Percentiles rank a stretch among this genome's conserved stretches.
Evolutionary conservation across 768 basidiomycete species (phyloP).

Genomic region (Hortiboletus campestris): DNA sequence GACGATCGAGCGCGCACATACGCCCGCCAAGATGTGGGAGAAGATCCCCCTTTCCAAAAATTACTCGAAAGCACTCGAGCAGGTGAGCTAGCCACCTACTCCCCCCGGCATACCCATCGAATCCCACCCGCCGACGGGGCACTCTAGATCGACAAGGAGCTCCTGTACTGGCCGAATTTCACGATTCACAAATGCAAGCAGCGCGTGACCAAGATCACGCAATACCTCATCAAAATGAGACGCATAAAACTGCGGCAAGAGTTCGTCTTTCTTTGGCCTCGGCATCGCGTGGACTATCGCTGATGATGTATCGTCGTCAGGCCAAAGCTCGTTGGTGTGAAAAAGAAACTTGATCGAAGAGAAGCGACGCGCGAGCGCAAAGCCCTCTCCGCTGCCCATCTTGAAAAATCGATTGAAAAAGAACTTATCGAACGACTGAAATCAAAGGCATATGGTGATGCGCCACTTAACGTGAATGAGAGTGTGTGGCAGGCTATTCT

Average conservation of each 20-base stretch:
- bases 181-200: slow-evolving; percentile 99
- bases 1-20: slow-evolving; percentile 96
- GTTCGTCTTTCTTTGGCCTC: slow-evolving; percentile 45
- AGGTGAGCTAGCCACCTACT: slow-evolving; percentile 52
- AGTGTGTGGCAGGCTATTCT: slow-evolving; percentile 91
- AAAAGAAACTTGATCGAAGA: slow-evolving; percentile 94
- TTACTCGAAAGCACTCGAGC: slow-evolving; percentile 92
- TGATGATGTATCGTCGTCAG: slow-evolving; percentile 38
- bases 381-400: slow-evolving; percentile 91
- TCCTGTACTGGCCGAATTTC: slow-evolving; percentile 99
- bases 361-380: slow-evolving; percentile 93
- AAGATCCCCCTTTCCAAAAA: slow-evolving; percentile 88
- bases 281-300: neutral
- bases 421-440: slow-evolving; percentile 95
- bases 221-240: slow-evolving; percentile 98
- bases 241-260: slow-evolving; percentile 82
- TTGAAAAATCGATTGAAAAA: slow-evolving; percentile 93
- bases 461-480: slow-evolving; percentile 97
- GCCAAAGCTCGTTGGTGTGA: slow-evolving; percentile 90
- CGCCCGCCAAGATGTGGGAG: slow-evolving; percentile 98
- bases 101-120: neutral
- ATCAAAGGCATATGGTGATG: slow-evolving; percentile 96
- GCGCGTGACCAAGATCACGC: slow-evolving; percentile 96
- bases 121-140: neutral
- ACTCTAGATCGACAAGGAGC: slow-evolving; percentile 84